Conservation (phyloP, 78 protist genomes). For the Thecamonas trahens region DNA sequence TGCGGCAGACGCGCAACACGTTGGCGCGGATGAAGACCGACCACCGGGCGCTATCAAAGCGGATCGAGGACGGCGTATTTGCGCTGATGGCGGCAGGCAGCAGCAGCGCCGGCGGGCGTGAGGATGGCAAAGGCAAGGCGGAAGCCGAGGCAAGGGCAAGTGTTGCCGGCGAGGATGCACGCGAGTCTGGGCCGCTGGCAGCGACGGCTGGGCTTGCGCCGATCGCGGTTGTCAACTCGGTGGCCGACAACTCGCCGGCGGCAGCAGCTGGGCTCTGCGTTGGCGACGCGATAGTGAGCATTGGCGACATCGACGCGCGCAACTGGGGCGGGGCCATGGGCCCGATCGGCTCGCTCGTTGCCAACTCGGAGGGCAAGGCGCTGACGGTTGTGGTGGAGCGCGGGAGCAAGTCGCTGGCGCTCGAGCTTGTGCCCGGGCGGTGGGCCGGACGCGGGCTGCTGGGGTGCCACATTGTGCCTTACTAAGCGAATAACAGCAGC, state of each 20-base stretch:
- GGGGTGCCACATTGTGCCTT: background rate
- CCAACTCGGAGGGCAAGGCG: background rate
- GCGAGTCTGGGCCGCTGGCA: too few species aligned
- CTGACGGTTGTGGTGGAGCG: background rate
- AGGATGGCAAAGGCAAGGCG: background rate
- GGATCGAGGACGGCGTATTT: background rate
- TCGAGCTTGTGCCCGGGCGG: background rate
- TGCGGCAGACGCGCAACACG: background rate
- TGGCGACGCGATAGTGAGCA: background rate
- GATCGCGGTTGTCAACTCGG: background rate
- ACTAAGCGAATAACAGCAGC: too few species aligned
- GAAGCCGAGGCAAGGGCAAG: background rate
- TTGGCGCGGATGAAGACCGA: background rate
- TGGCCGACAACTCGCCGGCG: background rate
- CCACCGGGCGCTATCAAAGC: background rate
- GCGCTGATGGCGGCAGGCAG: background rate
- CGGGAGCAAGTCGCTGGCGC: background rate
- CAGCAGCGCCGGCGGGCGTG: too few species aligned
- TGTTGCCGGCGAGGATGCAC: background rate
- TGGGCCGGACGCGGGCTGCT: background rate
- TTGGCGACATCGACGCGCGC: background rate
- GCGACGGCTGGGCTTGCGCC: too few species aligned
- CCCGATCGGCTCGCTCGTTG: background rate
- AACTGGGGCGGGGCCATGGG: too few species aligned
- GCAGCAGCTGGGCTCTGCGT: background rate